phyloP scores from a whole-genome alignment of 805 yeast species.

The Komagataella mondaviorum region DNA sequence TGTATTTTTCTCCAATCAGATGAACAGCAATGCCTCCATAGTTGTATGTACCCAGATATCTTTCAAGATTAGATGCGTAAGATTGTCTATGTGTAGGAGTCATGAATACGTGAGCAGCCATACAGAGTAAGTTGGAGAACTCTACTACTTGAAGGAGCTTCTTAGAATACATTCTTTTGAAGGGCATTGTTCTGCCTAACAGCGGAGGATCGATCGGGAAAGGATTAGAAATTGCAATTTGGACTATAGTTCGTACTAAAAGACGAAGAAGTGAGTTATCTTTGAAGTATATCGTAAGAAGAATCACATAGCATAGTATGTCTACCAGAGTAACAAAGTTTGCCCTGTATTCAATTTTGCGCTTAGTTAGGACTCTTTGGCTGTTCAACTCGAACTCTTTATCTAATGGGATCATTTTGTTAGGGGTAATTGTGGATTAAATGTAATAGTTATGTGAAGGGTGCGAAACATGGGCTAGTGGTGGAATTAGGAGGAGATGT shows the following conservation, averaged over 20 bases:
- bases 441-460: background rate
- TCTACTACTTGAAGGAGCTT: conserved; percentile 15
- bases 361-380: conserved; percentile 23
- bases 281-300: conserved; percentile 24
- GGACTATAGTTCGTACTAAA: conserved; percentile 19
- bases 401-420: conserved; percentile 2
- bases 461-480: background rate
- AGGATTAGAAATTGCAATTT: conserved; percentile 24
- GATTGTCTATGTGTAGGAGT: conserved; percentile 14
- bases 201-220: conserved; percentile 21
- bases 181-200: conserved; percentile 8
- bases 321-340: conserved; percentile 22
- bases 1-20: conserved; percentile 29
- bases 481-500: background rate
- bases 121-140: conserved; percentile 11
- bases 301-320: conserved; percentile 20
- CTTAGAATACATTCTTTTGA: conserved; percentile 14
- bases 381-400: conserved; percentile 27
- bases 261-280: conserved; percentile 25
- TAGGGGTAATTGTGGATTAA: background rate
- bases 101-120: conserved; percentile 21
- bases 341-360: conserved; percentile 24
- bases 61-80: conserved; percentile 3
- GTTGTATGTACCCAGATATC: conserved; percentile 8
- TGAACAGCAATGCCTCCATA: conserved; percentile 28